phyloP scores from a whole-genome alignment of 129 eudicot species.

The Heracleum sosnowskyi region DNA sequence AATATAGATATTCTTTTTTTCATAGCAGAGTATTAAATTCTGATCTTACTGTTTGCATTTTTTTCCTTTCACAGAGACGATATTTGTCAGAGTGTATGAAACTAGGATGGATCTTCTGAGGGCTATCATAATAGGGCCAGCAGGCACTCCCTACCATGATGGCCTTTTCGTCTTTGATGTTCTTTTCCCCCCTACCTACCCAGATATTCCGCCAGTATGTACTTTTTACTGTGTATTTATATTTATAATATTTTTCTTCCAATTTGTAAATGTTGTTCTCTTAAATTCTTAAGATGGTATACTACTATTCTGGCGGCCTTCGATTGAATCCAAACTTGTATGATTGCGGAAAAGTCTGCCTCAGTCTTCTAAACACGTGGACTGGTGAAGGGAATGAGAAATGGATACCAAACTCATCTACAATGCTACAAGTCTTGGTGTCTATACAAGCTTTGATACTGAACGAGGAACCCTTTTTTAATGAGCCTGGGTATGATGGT shows the following conservation, averaged over 20 bases:
- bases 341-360: slow-evolving; percentile 55
- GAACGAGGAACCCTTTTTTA: slow-evolving; percentile 48
- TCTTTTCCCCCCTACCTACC: slow-evolving; percentile 53
- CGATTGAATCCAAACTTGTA: slow-evolving; percentile 61
- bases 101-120: slow-evolving; percentile 76
- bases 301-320: slow-evolving; percentile 64
- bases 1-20: neutral
- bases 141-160: slow-evolving; percentile 83
- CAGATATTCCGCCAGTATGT: slow-evolving; percentile 58
- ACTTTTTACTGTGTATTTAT: neutral
- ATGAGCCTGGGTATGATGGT: slow-evolving; percentile 52
- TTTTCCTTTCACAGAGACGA: slow-evolving; percentile 32
- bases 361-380: slow-evolving; percentile 67
- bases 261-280: neutral
- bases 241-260: too few species aligned
- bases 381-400: slow-evolving; percentile 40
- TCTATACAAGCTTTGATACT: slow-evolving; percentile 62
- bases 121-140: slow-evolving; percentile 65
- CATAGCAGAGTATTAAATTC: neutral
- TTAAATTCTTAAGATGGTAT: slow-evolving; percentile 41
- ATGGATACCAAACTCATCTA: slow-evolving; percentile 54
- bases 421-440: slow-evolving; percentile 64
- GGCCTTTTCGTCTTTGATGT: slow-evolving; percentile 73
- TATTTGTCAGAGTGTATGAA: slow-evolving; percentile 66
- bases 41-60: neutral